phyloP scores from a whole-genome alignment of 495 filamentous ascomycete genomes.

The Daldinia grandis region DNA sequence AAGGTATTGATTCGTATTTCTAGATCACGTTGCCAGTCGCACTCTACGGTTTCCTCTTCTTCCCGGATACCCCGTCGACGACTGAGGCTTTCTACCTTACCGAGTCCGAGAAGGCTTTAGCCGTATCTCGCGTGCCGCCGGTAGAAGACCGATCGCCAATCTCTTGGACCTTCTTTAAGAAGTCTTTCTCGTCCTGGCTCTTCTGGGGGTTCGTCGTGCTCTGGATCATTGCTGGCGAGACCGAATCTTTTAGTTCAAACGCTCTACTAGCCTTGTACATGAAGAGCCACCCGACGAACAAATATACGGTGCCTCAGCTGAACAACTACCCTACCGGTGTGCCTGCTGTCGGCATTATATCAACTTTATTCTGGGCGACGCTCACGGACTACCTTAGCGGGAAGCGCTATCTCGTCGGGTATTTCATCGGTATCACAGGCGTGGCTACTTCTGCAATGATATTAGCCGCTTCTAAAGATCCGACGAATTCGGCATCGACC shows the following conservation, averaged over 20 bases:
- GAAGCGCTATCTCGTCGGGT: conserved; percentile 60
- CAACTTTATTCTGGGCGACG: conserved; percentile 63
- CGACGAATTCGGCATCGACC: conserved; percentile 43
- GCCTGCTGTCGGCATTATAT: conserved; percentile 58
- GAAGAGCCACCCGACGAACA: conserved; percentile 48
- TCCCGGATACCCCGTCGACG: conserved; percentile 66
- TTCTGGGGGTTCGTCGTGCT: conserved; percentile 61
- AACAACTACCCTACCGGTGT: conserved; percentile 61
- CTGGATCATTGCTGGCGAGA: conserved; percentile 60
- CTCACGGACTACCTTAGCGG: conserved; percentile 62
- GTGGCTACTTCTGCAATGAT: conserved; percentile 59
- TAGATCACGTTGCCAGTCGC: conserved; percentile 65
- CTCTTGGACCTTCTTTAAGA: conserved; percentile 51
- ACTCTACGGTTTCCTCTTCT: conserved; percentile 65
- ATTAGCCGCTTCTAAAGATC: conserved; percentile 52
- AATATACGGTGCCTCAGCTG: conserved; percentile 56
- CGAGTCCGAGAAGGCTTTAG: conserved; percentile 54
- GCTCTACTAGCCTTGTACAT: conserved; percentile 56
- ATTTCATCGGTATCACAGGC: conserved; percentile 61
- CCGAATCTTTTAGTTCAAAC: conserved; percentile 61
- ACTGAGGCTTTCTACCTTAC: conserved; percentile 63
- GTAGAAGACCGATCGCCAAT: conserved; percentile 46
- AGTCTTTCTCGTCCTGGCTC: conserved; percentile 54
- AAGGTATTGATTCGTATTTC: conserved; percentile 30
- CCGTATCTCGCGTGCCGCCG: conserved; percentile 50